These are phyloP conservation scores for Aspergillus floridensis DNA, from an alignment of 2,329 filamentous ascomycete genomes.

Conservation along the genomic window DNA sequence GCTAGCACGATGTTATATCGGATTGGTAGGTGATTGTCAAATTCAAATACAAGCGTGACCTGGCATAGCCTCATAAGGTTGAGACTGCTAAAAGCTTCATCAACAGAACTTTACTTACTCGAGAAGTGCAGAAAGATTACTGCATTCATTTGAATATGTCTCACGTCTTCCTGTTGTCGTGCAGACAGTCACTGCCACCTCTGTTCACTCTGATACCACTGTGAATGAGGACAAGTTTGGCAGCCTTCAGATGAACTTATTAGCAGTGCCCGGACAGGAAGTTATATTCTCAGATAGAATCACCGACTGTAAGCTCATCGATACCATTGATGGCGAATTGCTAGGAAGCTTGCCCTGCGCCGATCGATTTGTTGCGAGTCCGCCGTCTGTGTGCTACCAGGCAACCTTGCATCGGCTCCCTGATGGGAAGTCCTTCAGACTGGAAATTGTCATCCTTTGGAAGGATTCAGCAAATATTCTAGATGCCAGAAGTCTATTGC, in stretches of 20 bases:
- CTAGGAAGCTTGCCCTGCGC: conserved; percentile 20
- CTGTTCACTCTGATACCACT: not conserved
- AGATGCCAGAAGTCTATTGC: conserved; percentile 18
- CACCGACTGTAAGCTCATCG: conserved; percentile 14
- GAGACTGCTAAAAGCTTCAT: not conserved
- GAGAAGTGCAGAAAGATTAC: not conserved
- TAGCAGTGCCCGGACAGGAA: conserved; percentile 14
- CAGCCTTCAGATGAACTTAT: conserved; percentile 23
- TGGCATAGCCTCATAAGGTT: not conserved
- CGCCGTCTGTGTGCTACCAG: conserved; percentile 32
- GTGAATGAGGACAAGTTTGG: conserved; percentile 4
- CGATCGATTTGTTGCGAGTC: conserved; percentile 25
- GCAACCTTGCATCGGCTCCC: conserved; percentile 23
- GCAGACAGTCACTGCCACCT: conserved; percentile 7
- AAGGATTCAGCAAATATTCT: conserved; percentile 32
- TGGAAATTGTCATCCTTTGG: conserved; percentile 37
- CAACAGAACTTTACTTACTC: conserved; percentile 21
- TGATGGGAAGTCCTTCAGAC: conserved; percentile 21
- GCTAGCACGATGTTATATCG: conserved; percentile 29
- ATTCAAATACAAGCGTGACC: not conserved
- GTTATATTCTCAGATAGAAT: conserved; percentile 21
- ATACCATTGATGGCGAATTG: conserved; percentile 25
- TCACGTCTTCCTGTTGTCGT: conserved; percentile 23
- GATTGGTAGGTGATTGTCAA: conserved; percentile 27
- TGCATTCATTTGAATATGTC: not conserved